Conservation (phyloP, 2,329 filamentous ascomycete genomes). For the Hymenoscyphus fraxineus region DNA sequence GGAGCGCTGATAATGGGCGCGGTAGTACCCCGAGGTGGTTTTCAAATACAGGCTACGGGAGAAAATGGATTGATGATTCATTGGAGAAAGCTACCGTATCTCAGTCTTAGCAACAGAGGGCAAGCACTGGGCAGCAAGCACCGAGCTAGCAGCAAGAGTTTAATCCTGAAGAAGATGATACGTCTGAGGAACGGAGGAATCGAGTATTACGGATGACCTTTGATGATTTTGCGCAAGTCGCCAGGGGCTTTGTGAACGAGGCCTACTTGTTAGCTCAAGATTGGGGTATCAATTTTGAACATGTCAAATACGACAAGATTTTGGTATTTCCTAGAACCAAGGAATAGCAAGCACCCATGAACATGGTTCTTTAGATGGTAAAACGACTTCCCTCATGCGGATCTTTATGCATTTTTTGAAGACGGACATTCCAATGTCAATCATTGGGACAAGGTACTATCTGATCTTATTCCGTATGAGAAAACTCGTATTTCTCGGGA, state of each 20-base stretch:
- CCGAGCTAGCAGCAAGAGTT: not conserved
- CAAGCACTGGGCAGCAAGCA: too few species aligned
- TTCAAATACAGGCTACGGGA: not conserved
- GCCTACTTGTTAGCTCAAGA: not conserved
- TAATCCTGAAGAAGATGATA: not conserved
- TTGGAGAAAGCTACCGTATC: not conserved
- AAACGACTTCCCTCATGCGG: not conserved
- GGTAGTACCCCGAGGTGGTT: not conserved
- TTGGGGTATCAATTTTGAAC: not conserved
- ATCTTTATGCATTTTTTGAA: not conserved
- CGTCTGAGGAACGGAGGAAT: not conserved
- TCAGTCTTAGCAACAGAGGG: not conserved
- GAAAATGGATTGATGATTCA: not conserved
- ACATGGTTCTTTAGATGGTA: not conserved
- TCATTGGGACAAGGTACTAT: not conserved
- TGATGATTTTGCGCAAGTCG: not conserved
- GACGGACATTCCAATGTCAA: not conserved
- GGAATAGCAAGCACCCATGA: not conserved
- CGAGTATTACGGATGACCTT: not conserved
- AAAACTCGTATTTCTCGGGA: not conserved
- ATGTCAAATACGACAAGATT: not conserved
- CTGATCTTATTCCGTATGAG: not conserved
- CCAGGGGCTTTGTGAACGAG: not conserved
- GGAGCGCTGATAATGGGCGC: not conserved
- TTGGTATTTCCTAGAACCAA: not conserved